phyloP scores from a whole-genome alignment of 352 stramenopile species.

The Pythium chondricola region DNA sequence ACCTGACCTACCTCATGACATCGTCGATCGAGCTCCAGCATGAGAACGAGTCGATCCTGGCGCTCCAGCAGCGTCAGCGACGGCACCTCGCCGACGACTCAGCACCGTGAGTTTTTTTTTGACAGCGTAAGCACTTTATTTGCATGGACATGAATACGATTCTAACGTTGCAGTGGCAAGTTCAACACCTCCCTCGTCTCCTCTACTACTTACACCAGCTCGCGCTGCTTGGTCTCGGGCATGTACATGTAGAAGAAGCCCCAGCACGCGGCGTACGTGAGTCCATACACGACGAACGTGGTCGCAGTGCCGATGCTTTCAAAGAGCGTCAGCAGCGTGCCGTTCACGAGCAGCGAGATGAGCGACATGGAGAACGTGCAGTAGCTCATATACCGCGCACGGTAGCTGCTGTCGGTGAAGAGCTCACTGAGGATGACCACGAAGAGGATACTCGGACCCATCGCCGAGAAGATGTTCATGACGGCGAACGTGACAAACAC shows the following conservation, averaged over 20 bases:
- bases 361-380: slow-evolving; percentile 87
- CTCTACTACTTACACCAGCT: slow-evolving; percentile 44
- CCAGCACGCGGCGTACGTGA: slow-evolving; percentile 62
- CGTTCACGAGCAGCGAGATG: slow-evolving; percentile 79
- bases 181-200: neutral
- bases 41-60: slow-evolving; percentile 46
- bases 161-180: neutral
- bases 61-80: slow-evolving; percentile 8
- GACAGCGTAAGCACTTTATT: too few species aligned
- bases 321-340: slow-evolving; percentile 73
- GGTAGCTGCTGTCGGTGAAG: slow-evolving; percentile 77
- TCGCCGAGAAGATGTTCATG: slow-evolving; percentile 68
- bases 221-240: slow-evolving; percentile 72
- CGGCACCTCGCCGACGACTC: too few species aligned
- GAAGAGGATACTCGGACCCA: slow-evolving; percentile 76
- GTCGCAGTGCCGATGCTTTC: slow-evolving; percentile 49
- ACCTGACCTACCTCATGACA: slow-evolving; percentile 80
- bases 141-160: too few species aligned
- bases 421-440: slow-evolving; percentile 83
- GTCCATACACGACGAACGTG: slow-evolving; percentile 64
- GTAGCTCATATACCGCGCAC: slow-evolving; percentile 83
- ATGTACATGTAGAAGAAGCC: slow-evolving; percentile 64
- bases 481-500: slow-evolving; percentile 63
- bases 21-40: slow-evolving; percentile 70
- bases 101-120: too few species aligned